Evolutionary conservation across 208 protist genomes (phyloP), one percentile per base, ranked within the genome.

Genomic region (Wallacemonas rigidus): DNA sequence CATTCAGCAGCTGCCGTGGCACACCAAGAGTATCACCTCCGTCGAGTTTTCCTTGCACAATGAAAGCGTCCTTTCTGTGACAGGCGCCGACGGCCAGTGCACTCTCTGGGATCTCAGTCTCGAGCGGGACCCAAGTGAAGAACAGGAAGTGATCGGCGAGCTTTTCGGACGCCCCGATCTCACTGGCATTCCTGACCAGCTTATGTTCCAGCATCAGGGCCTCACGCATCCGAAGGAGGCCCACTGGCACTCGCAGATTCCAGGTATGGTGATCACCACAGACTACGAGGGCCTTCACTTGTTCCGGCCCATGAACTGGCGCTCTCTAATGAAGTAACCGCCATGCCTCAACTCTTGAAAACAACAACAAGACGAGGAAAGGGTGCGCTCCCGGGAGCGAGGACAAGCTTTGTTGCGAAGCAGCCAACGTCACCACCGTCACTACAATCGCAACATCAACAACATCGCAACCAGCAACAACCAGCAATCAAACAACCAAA

Each of bases 81-180:
- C 92, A 5, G 91, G 91, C 54, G 96, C 94, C 50, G 98, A 99
- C 65, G 87, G 92, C 2, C 91, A 98, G 85, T 92, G 98, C 57
- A 99, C 98, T 1, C 82, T 99, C 74, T 99, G 98, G 98, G 99
- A 99, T 80, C 88, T 99, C 43, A 97, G 95, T 58, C 83, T 99
- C 1, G 98, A 99, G 87, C 89, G 89, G 39, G 98, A 99, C 72
- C 87, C 81, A 0, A 98, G 98, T 71, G 95, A 97, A 77, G 88
- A 98, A 72, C 76, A 88, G 61, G 81, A 91, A 79, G 87, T 95
- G 58, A 87, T 87, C 48, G 81, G 82, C 15, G 90, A 95, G 73
- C 77, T 91, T 1, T 95, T 95, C 48, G 88, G 87, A 54, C 82
- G 87, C 26, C 75, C 80, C 40, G 93, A 93, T 54, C 83, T 95